Conservation (phyloP, 2,329 filamentous ascomycete genomes). For the Venturia nashicola region DNA sequence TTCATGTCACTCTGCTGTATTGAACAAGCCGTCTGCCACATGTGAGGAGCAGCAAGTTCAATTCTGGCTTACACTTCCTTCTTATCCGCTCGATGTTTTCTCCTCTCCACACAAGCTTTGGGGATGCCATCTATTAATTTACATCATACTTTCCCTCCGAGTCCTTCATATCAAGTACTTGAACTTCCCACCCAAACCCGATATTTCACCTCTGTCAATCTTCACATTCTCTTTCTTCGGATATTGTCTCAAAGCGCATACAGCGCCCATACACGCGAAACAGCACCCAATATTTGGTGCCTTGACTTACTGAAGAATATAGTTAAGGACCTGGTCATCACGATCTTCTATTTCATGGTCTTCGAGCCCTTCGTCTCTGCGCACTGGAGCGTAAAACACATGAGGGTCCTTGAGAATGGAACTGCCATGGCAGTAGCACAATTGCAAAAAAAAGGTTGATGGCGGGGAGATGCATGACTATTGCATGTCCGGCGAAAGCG, state of each 20-base stretch:
- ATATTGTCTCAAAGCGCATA: slow-evolving; percentile 3
- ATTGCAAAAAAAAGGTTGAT: background rate
- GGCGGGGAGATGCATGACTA: too few relatives aligned
- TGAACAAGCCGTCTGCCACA: too few relatives aligned
- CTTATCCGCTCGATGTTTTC: too few relatives aligned
- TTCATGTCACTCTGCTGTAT: too few relatives aligned
- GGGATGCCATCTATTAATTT: too few relatives aligned
- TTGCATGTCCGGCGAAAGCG: background rate
- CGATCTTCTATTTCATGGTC: background rate
- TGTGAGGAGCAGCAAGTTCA: too few relatives aligned
- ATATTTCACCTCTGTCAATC: background rate
- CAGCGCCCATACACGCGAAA: background rate
- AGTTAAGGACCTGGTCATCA: background rate
- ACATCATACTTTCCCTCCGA: too few relatives aligned
- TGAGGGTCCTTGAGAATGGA: background rate
- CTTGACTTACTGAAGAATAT: background rate
- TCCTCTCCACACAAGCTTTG: too few relatives aligned
- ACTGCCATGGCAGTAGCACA: background rate
- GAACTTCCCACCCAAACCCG: background rate
- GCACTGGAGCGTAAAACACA: background rate
- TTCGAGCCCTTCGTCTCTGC: background rate
- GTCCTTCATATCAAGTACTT: background rate
- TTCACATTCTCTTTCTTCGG: slow-evolving; percentile 8
- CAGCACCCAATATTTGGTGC: background rate
- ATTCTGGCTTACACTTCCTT: too few relatives aligned